Evolutionary conservation across 139 green algal genomes (phyloP).

Genomic region (Coelastrella sp.): DNA sequence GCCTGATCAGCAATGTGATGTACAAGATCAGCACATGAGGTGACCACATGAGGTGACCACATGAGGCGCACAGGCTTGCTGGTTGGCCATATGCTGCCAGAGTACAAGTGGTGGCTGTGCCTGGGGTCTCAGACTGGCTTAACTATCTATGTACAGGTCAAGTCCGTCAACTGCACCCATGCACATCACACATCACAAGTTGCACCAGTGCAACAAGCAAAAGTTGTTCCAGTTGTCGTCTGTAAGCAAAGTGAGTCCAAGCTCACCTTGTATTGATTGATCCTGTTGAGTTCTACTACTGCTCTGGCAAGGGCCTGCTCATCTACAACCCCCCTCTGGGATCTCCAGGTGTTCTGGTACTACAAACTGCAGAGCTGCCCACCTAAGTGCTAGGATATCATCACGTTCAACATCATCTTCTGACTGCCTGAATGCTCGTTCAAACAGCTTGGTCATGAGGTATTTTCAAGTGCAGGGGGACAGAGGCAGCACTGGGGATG

Average conservation of each 20-base stretch:
- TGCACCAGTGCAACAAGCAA: not conserved
- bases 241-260: not conserved
- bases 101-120: no score
- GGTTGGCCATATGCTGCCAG: no score
- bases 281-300: slow-evolving; percentile 87
- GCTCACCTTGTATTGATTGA: slow-evolving; percentile 87
- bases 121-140: no score
- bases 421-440: slow-evolving; percentile 77
- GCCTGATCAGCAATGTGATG: no score
- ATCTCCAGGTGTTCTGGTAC: slow-evolving; percentile 90
- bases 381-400: slow-evolving; percentile 67
- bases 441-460: slow-evolving; percentile 95
- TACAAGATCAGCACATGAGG: not conserved
- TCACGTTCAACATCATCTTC: slow-evolving; percentile 85
- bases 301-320: slow-evolving; percentile 70
- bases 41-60: no score
- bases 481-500: not conserved
- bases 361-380: slow-evolving; percentile 82
- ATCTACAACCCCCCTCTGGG: slow-evolving; percentile 61
- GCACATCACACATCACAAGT: no score
- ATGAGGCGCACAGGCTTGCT: no score
- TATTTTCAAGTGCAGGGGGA: slow-evolving; percentile 89
- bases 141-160: no score
- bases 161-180: no score
- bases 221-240: not conserved